Base-by-base conservation (phyloP, 208 protist species). In the Angomonas ambiguus region DNA sequence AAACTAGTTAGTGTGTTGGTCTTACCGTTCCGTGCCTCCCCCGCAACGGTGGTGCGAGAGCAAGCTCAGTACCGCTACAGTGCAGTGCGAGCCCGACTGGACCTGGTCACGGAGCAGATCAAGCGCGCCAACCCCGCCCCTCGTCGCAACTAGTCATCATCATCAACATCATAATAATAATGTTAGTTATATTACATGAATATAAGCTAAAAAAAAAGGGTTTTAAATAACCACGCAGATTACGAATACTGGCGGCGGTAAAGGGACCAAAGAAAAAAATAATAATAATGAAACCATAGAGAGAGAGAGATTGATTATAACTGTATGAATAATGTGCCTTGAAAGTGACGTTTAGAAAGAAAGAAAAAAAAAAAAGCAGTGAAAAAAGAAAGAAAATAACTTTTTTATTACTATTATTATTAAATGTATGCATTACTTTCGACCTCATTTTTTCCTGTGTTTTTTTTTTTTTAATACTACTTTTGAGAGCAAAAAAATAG, bases 51-150 rank as follows among this genome's bases (percentile, higher is more conserved):
- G 18, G 83, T 98, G 41, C 83, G 94, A 28, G 84, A 97, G 69
- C 87, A 97, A 51, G 93, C 95, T 67, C 80, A 86, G 61, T 98
- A 93, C 67, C 80, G 96, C 33, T 98, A 97, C 79, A 97, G 92
- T 57, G 80, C 90, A 18, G 62, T 97, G 22, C 91, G 91, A 28
- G 77, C 90, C 2, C 80, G 92, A 13, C 81, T 97, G 13, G 82
- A 91, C 31, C 66, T 97, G n/a, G 81, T 97, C 30, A 93, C 93
- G 16, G 85, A 87, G 59, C 84, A 95, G 59, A 85, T 98, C 38
- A 94, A 97, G 75, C 86, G 87, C 35, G 74, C 92, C 1, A 86
- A 76, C 69, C 53, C 53, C 6, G 2, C 53, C 53, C 6, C 53
- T 16, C 35, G 35, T 13, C 35, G 35, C 13, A 41, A 41, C 35